A percentile compares a stretch with the other conserved stretches of the same genome.
Evolutionary conservation across 2,329 filamentous ascomycete genomes (phyloP).

Genomic region (Bipolaris oryzae): DNA sequence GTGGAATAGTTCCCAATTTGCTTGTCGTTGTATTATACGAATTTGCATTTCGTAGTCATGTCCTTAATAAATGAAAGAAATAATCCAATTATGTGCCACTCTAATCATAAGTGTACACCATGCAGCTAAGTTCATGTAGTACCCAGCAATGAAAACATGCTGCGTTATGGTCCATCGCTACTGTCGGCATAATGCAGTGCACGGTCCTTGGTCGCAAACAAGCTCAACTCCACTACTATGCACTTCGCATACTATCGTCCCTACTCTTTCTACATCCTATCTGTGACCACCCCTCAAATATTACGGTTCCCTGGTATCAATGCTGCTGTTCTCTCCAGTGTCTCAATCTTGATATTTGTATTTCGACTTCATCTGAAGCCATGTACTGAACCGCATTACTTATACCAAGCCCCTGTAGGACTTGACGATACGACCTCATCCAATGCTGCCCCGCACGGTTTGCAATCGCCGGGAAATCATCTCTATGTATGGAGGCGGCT

Average conservation of each 20-base stretch:
- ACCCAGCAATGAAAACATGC: neutral
- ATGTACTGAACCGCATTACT: neutral
- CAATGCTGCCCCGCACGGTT: neutral
- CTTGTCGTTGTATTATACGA: neutral
- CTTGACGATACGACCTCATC: neutral
- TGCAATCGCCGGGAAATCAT: neutral
- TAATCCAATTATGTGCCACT: neutral
- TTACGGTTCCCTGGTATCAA: neutral
- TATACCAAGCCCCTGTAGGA: neutral
- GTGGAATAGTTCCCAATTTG: neutral
- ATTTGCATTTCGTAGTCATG: neutral
- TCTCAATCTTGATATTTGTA: neutral
- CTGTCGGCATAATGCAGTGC: no score
- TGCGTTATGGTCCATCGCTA: no score
- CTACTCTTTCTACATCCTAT: neutral
- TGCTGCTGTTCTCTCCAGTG: no score
- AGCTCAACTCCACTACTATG: neutral
- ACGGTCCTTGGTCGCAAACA: neutral
- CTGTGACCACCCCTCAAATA: neutral
- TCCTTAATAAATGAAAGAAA: slow-evolving; percentile 2
- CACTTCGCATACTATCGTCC: no score
- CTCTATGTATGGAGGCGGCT: neutral
- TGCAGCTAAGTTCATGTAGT: neutral
- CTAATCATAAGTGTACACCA: neutral
- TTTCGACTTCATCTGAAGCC: no score